Evolutionary conservation across 768 basidiomycete species (phyloP).

Genomic region (Boletus barrowsii): DNA sequence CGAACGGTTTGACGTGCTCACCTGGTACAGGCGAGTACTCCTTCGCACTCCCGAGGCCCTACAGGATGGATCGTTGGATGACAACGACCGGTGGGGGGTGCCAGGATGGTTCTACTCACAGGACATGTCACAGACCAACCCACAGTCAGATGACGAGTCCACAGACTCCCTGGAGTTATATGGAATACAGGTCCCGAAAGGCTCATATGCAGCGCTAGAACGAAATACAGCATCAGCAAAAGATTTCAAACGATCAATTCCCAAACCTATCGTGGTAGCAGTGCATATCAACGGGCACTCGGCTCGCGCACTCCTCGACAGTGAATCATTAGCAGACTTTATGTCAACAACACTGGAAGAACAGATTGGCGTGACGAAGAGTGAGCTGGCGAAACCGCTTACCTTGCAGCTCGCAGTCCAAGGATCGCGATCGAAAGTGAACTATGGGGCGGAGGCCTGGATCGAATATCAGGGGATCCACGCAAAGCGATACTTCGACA

Average conservation of each 20-base stretch:
- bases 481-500: slow-evolving; percentile 30
- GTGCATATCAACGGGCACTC: slow-evolving; percentile 20
- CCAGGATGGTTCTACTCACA: no score
- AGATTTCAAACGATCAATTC: background rate
- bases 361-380: slow-evolving; percentile 15
- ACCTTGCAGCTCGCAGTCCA: slow-evolving; percentile 27
- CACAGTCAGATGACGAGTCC: no score
- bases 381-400: slow-evolving; percentile 22
- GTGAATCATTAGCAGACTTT: slow-evolving; percentile 31
- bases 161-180: background rate
- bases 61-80: no score
- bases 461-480: slow-evolving; percentile 9
- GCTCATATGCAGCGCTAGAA: background rate
- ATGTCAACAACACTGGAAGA: slow-evolving; percentile 28
- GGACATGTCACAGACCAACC: no score
- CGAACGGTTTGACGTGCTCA: no score
- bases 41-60: no score
- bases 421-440: slow-evolving; percentile 31
- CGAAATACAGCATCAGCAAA: accelerated
- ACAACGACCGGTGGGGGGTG: no score
- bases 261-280: slow-evolving; percentile 5
- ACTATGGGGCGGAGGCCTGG: slow-evolving; percentile 1
- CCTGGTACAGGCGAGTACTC: no score
- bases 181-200: background rate
- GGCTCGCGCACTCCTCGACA: slow-evolving; percentile 18